Conservation (phyloP, 148 eudicot genomes). For the Fagopyrum esculentum region DNA sequence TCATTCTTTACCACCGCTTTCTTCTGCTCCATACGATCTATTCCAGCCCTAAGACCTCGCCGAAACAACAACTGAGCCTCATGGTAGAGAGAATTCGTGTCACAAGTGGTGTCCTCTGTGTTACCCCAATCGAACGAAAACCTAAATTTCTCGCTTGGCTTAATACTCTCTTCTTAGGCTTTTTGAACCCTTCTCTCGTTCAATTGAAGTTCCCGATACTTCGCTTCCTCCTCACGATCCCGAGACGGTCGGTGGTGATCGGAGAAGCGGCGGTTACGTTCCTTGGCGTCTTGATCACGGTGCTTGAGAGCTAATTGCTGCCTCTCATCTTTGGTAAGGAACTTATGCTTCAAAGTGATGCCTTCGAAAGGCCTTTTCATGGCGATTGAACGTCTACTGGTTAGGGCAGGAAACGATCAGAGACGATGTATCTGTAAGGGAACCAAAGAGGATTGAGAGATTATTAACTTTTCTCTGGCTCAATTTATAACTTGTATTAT, state of each 20-base stretch:
- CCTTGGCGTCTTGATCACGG: not conserved
- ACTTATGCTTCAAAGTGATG: not conserved
- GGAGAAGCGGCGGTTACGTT: not conserved
- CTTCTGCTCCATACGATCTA: conserved; percentile 40
- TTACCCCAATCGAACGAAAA: conserved; percentile 69
- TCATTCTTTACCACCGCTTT: conserved; percentile 20
- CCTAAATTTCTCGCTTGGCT: conserved; percentile 69
- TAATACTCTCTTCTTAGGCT: conserved; percentile 68
- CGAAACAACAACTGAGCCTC: conserved; percentile 51
- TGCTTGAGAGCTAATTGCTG: not conserved
- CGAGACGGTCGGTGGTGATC: not conserved
- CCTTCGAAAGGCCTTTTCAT: not conserved
- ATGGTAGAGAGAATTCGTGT: conserved; percentile 55
- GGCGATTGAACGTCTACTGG: not conserved
- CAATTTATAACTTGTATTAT: no score
- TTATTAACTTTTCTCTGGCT: no score
- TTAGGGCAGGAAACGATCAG: no score
- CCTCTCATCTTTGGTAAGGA: not conserved
- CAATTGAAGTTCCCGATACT: not conserved
- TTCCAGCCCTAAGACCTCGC: conserved; percentile 35
- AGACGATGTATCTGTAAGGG: no score
- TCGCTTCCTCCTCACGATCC: not conserved
- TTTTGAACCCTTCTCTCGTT: conserved; percentile 55
- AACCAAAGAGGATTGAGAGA: no score
- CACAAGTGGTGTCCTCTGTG: conserved; percentile 66